A percentile compares a stretch with the other conserved stretches of the same genome.
These are phyloP conservation scores for Silybum marianum DNA, from an alignment of 129 eudicot genomes.

Conservation along the genomic window DNA sequence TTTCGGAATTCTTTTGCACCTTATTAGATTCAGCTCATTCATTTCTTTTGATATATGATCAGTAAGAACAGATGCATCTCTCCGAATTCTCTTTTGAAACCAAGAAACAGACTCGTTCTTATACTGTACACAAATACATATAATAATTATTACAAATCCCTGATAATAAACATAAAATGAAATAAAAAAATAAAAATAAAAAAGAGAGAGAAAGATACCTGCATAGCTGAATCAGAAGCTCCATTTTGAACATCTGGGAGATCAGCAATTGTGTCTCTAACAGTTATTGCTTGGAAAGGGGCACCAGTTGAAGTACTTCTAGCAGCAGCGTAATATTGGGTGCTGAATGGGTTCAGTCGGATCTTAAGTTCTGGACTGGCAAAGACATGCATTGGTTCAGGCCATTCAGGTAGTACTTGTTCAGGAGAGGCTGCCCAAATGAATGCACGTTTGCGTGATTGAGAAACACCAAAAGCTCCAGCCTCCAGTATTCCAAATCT, in stretches of 20 bases:
- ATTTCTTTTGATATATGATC: slow-evolving; percentile 78
- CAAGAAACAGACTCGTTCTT: slow-evolving; percentile 56
- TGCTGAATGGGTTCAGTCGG: slow-evolving; percentile 21
- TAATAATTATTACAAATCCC: not conserved
- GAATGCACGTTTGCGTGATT: slow-evolving; percentile 66
- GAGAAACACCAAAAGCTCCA: slow-evolving; percentile 69
- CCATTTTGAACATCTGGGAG: slow-evolving; percentile 64
- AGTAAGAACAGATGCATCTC: slow-evolving; percentile 36
- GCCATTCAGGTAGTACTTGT: slow-evolving; percentile 69
- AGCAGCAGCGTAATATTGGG: slow-evolving; percentile 55
- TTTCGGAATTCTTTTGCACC: slow-evolving; percentile 68
- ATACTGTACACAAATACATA: slow-evolving; percentile 35
- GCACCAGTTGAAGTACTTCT: slow-evolving; percentile 63
- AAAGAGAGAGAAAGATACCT: slow-evolving; percentile 23
- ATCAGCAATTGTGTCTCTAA: slow-evolving; percentile 72
- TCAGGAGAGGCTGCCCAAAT: slow-evolving; percentile 81
- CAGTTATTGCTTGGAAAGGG: slow-evolving; percentile 68
- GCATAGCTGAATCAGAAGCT: slow-evolving; percentile 35
- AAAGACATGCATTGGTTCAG: slow-evolving; percentile 80
- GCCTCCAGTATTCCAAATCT: slow-evolving; percentile 68
- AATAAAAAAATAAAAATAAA: not conserved
- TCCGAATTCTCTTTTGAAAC: slow-evolving; percentile 63
- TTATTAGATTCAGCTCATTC: slow-evolving; percentile 65
- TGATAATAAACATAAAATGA: not conserved
- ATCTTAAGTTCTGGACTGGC: slow-evolving; percentile 57